phyloP scores from a whole-genome alignment of 495 filamentous ascomycete species.

The Podospora anserina region DNA sequence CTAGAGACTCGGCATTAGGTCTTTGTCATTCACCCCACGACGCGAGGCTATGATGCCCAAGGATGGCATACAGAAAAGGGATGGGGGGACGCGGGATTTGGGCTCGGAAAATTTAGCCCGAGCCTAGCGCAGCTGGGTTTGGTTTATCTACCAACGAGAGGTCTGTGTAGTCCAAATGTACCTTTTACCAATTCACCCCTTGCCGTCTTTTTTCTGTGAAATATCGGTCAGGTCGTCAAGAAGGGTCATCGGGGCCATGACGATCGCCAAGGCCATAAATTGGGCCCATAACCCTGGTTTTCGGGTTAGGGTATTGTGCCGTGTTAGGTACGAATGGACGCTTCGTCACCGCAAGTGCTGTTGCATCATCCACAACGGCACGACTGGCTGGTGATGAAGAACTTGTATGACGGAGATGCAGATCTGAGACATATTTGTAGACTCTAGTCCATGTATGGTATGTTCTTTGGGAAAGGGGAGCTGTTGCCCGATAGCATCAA shows the following conservation, averaged over 20 bases:
- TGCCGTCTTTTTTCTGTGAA: background rate
- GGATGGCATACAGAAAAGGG: background rate
- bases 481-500: background rate
- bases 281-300: background rate
- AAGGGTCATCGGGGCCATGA: background rate
- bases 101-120: slow-evolving; percentile 11
- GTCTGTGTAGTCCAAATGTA: background rate
- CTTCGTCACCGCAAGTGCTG: background rate
- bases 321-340: no score
- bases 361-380: background rate
- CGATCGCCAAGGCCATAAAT: background rate
- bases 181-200: background rate
- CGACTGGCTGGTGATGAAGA: background rate
- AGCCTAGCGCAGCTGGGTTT: background rate
- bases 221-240: background rate
- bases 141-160: background rate
- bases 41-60: slow-evolving; percentile 14
- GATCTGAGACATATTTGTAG: background rate
- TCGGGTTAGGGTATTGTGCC: background rate
- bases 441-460: background rate
- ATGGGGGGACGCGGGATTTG: background rate
- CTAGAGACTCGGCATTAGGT: background rate
- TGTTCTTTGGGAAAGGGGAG: background rate
- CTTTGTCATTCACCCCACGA: background rate
- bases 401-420: background rate